Evolutionary conservation across 1,139 yeast species (phyloP).

Genomic region (Candida glucosophila): DNA sequence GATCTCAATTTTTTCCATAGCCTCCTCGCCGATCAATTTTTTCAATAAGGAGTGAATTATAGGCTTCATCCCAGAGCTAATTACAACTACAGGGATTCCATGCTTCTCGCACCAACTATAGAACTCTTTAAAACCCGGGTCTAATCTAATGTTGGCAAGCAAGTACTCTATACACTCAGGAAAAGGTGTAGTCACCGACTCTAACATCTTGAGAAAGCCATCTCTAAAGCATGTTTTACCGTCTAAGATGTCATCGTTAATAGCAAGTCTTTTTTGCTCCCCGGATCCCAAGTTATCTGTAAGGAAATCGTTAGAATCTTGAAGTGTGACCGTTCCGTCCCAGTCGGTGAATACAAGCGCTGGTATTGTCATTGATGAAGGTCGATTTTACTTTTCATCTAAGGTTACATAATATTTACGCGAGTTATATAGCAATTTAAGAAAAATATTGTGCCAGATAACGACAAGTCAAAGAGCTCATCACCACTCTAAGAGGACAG

Average conservation of each 20-base stretch:
- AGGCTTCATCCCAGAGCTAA: slow-evolving; percentile 90
- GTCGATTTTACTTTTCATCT: too few species aligned
- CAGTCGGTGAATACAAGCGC: slow-evolving; percentile 94
- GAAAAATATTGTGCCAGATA: too few species aligned
- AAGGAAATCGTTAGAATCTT: slow-evolving; percentile 84
- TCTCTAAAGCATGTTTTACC: slow-evolving; percentile 69
- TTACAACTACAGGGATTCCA: slow-evolving; percentile 70
- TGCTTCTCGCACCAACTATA: slow-evolving; percentile 69
- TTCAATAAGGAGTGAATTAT: slow-evolving; percentile 70
- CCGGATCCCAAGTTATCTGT: slow-evolving; percentile 92
- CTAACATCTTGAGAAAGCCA: slow-evolving; percentile 79
- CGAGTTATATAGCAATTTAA: too few species aligned
- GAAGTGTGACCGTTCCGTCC: slow-evolving; percentile 92
- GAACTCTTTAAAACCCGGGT: slow-evolving; percentile 82
- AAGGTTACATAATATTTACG: too few species aligned
- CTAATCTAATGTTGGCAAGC: slow-evolving; percentile 57
- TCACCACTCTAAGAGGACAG: too few species aligned
- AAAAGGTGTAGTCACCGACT: slow-evolving; percentile 67
- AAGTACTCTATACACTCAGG: slow-evolving; percentile 70
- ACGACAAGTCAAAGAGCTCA: too few species aligned
- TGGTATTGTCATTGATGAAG: slow-evolving; percentile 6
- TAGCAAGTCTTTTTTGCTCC: slow-evolving; percentile 47
- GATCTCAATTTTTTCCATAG: slow-evolving; percentile 66
- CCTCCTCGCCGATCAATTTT: slow-evolving; percentile 69
- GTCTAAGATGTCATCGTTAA: slow-evolving; percentile 66